Conservation (phyloP, 495 filamentous ascomycete species). For the Zalerion maritima region DNA sequence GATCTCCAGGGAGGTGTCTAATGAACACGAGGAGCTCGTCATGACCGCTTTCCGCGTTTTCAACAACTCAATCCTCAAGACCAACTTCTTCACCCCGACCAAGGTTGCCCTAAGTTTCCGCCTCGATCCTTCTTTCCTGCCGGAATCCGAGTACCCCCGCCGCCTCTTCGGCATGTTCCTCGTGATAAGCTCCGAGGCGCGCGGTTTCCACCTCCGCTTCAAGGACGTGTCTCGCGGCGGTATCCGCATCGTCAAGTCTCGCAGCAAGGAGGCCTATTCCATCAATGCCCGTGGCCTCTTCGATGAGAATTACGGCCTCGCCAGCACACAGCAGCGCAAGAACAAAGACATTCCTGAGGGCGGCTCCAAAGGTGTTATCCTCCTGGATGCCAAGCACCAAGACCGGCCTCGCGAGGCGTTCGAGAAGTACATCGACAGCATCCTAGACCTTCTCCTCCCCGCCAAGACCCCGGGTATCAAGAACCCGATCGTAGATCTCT, state of each 20-base stretch:
- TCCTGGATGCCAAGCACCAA: slow-evolving; percentile 85
- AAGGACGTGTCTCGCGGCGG: slow-evolving; percentile 93
- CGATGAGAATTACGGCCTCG: slow-evolving; percentile 96
- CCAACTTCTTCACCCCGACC: slow-evolving; percentile 98
- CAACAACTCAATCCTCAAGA: slow-evolving; percentile 82
- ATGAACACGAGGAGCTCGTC: slow-evolving; percentile 96
- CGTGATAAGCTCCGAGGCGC: slow-evolving; percentile 89
- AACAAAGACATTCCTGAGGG: slow-evolving; percentile 99
- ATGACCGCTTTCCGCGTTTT: slow-evolving; percentile 95
- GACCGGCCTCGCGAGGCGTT: slow-evolving; percentile 84
- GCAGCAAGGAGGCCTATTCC: slow-evolving; percentile 83
- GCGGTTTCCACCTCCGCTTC: slow-evolving; percentile 95
- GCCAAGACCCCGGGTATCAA: slow-evolving; percentile 92
- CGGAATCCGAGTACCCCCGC: slow-evolving; percentile 81
- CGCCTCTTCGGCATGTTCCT: slow-evolving; percentile 97
- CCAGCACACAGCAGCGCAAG: slow-evolving; percentile 97
- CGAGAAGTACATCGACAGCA: slow-evolving; percentile 98
- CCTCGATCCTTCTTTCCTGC: slow-evolving; percentile 76
- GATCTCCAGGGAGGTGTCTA: slow-evolving; percentile 67
- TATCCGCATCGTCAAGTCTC: slow-evolving; percentile 95
- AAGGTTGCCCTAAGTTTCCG: slow-evolving; percentile 98
- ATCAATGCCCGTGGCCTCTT: slow-evolving; percentile 95
- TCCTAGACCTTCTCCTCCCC: slow-evolving; percentile 83
- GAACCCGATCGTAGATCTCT: slow-evolving; percentile 90
- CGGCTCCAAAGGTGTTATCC: slow-evolving; percentile 93